A percentile compares a stretch with the other conserved stretches of the same genome.
These are phyloP conservation scores for Solanum chiquidenum DNA, from an alignment of 257 asterid species.

Conservation along the genomic window DNA sequence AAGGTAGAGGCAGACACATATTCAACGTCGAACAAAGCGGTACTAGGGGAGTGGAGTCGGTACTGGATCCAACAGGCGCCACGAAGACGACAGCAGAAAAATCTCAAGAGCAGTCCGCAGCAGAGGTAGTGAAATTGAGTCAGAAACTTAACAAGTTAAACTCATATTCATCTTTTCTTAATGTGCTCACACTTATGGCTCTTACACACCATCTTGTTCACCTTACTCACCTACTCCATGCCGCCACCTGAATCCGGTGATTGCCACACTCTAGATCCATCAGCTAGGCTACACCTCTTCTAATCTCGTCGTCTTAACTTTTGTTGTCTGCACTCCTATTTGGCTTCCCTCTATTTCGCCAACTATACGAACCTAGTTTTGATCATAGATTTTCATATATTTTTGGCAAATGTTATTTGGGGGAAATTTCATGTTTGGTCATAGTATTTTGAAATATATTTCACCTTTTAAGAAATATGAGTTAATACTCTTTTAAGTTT, in stretches of 20 bases:
- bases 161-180: slow-evolving; percentile 54
- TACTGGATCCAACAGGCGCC: not conserved
- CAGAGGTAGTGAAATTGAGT: slow-evolving; percentile 13
- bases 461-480: too few relatives aligned
- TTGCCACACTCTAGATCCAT: not conserved
- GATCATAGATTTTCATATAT: too few relatives aligned
- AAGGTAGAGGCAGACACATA: slow-evolving; percentile 22
- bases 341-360: too few relatives aligned
- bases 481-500: too few relatives aligned
- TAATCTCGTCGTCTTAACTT: too few relatives aligned
- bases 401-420: too few relatives aligned
- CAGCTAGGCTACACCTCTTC: too few relatives aligned
- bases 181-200: slow-evolving; percentile 35
- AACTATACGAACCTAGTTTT: too few relatives aligned
- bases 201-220: slow-evolving; percentile 57
- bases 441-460: too few relatives aligned
- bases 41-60: not conserved
- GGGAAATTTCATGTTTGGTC: too few relatives aligned
- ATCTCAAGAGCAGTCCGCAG: not conserved
- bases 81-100: not conserved
- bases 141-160: slow-evolving; percentile 36
- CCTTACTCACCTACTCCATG: slow-evolving; percentile 19
- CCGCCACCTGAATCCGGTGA: not conserved
- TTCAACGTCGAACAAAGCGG: not conserved
- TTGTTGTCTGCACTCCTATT: not conserved